A percentile compares a stretch with the other conserved stretches of the same genome.
Conservation (phyloP, 148 eudicot species). For the Amaranthus cruentus region DNA sequence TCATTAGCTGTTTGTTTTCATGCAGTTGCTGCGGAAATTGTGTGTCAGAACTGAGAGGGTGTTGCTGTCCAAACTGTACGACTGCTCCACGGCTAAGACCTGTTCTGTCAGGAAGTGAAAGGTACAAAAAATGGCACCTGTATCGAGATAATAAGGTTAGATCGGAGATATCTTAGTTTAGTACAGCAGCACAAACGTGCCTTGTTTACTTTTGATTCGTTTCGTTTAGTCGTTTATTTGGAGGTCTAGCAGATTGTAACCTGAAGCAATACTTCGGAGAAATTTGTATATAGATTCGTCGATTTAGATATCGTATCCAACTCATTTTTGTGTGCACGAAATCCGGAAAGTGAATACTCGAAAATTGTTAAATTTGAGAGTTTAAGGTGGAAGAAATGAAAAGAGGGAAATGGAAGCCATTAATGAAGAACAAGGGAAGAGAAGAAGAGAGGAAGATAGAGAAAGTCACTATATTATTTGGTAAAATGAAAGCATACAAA, state of each 20-base stretch:
- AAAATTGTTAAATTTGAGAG: too few relatives aligned
- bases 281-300: not conserved
- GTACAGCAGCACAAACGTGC: not conserved
- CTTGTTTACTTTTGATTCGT: not conserved
- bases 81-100: conserved; percentile 76
- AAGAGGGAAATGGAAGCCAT: too few relatives aligned
- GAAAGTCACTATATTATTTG: too few relatives aligned
- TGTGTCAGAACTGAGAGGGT: conserved; percentile 53
- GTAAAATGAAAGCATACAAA: too few relatives aligned
- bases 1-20: not conserved
- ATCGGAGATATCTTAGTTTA: conserved; percentile 11
- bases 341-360: too few relatives aligned
- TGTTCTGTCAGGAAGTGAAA: conserved; percentile 44
- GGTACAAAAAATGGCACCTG: conserved; percentile 83
- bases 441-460: too few relatives aligned
- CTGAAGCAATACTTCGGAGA: not conserved
- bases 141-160: conserved; percentile 48
- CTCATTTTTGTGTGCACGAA: too few relatives aligned
- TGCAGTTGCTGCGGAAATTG: conserved; percentile 72
- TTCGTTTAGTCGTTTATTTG: not conserved
- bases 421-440: too few relatives aligned
- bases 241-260: not conserved
- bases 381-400: too few relatives aligned
- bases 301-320: too few relatives aligned
- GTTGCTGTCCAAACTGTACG: conserved; percentile 63